A percentile compares a stretch with the other conserved stretches of the same genome.
These are phyloP conservation scores for Geotrichum macrosporum DNA, from an alignment of 1,139 yeast genomes.

Conservation along the genomic window DNA sequence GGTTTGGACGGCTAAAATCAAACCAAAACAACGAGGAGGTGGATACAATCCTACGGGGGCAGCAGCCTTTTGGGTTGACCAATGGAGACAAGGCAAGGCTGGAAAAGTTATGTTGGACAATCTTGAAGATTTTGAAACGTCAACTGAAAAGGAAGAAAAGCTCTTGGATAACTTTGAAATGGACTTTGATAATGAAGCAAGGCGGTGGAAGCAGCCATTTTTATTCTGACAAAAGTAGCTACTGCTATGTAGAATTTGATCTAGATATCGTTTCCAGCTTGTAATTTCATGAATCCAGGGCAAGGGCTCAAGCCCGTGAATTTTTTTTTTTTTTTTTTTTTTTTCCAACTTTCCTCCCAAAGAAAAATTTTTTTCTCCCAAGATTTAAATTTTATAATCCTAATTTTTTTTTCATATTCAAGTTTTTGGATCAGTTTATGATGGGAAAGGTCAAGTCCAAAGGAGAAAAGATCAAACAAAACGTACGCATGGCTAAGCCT, in stretches of 20 bases:
- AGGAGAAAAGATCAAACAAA: constrained; percentile 8
- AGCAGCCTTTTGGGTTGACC: constrained; percentile 64
- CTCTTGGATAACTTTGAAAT: constrained; percentile 28
- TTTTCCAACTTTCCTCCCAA: no score
- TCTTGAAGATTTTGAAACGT: constrained; percentile 27
- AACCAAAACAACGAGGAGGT: constrained; percentile 35
- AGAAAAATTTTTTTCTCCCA: constrained; percentile 7
- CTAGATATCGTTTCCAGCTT: no score
- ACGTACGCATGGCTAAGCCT: constrained; percentile 9
- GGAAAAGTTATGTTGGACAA: constrained; percentile 41
- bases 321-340: constrained; percentile 2
- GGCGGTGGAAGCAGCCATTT: constrained; percentile 23
- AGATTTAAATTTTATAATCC: no score
- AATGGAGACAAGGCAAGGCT: constrained; percentile 60
- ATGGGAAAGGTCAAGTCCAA: constrained; percentile 8
- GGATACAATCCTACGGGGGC: constrained; percentile 54
- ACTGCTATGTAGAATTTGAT: no score
- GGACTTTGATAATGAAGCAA: constrained; percentile 27
- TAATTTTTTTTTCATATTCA: not conserved
- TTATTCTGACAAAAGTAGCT: constrained; percentile 8
- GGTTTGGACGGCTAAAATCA: constrained; percentile 36
- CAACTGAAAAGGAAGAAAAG: constrained; percentile 27
- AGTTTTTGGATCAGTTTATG: not conserved
- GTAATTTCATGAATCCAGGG: no score
- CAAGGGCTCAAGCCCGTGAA: constrained; percentile 7